Evolutionary conservation across 352 stramenopile species (phyloP), one percentile per base, ranked within the genome.

Genomic region (Globisporangium cylindrosporum): DNA sequence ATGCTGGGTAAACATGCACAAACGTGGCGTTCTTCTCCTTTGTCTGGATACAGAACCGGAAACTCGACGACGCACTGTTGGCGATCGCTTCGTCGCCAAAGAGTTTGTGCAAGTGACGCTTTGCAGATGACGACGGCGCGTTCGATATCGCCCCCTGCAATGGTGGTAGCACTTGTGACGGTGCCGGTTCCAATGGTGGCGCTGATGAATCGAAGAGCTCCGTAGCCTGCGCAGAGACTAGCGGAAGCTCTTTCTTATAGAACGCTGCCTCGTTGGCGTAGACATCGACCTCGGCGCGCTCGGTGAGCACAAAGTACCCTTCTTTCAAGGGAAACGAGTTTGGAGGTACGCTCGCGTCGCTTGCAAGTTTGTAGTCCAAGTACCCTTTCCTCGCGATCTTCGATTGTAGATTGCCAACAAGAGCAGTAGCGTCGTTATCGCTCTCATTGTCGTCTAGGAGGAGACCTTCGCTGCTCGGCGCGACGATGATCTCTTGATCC

Each of bases 261-360:
- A 77, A 87, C 1, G 77, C 66, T n/a, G 55, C 77, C 63, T 90
- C 81, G n/a, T 86, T 76, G 0, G 67, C 69, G 53, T 74, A 90
- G 20, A 92, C 68, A 24, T 53, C 64, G 15, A 88, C 24, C 15
- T 71, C 60, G 0, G 56, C 81, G 3, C 78, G 72, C 49, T 71
- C 66, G 6, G 62, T 73, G 25, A 88, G 6, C 0, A 88, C 70
- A 10, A 90, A 48, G 56, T 75, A 84, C 7, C 46, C 73, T 65
- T 80, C 66, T 14, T 69, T 69, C 6, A 70, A 43, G 15, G 74
- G 60, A 12, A 60, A 64, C n/a, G 61, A 57, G 3, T 72, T n/a
- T 24, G 66, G 51, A 36, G 62, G 59, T 63, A 64, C 57, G 25
- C 36, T 48, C 25, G 34, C 34, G 18, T 61, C 20, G 51, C 59